Base-by-base conservation (phyloP, 441 rosid genomes). In the Geranium incanum region DNA sequence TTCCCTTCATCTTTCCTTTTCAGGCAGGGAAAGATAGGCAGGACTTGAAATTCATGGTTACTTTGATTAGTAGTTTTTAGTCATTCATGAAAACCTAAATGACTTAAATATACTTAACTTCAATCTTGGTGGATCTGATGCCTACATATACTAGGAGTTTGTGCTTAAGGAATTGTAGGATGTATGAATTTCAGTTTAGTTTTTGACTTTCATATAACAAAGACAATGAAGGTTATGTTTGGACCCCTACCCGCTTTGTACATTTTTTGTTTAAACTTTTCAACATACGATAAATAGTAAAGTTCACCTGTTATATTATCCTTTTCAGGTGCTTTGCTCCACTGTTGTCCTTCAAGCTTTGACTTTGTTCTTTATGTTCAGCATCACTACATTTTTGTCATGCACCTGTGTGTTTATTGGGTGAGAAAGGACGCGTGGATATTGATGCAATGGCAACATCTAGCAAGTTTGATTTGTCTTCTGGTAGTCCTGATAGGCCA, bases 401-500 rank as follows among this genome's bases (percentile, higher is more conserved):
- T 89, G 96, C 84, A 70, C 87, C 80, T 74, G 84, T 83, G 88
- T 73, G 81, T 81, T 79, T 82, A 74, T 81, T 79, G 81, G 84
- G 76, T 84, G 83, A 86, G 74, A 74, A 78, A 78, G 80, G 83
- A 80, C 82, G 87, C 73, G 72, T 79, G 75, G 72, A 83, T 82
- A 77, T 80, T 84, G 82, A 82, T 85, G 85, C 84, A 78, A 88
- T 89, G 97, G 90, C 98, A 69, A 85, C 88, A 74, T 87, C 93
- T 79, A 91, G 92, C 84, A 91, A 89, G 84, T 87, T 87, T 70
- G 99, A 89, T 79, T 80, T 80, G 80, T 83, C 97, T 81, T 89
- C 97, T 80, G 88, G 85, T 81, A 89, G 93, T 81, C 89, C 88
- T 33, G 96, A 91, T 82, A 89, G 93, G 86, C 85, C 90, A 71